These are phyloP conservation scores for Leishmania mexicana DNA, from an alignment of 208 protist species.

Conservation along the genomic window DNA sequence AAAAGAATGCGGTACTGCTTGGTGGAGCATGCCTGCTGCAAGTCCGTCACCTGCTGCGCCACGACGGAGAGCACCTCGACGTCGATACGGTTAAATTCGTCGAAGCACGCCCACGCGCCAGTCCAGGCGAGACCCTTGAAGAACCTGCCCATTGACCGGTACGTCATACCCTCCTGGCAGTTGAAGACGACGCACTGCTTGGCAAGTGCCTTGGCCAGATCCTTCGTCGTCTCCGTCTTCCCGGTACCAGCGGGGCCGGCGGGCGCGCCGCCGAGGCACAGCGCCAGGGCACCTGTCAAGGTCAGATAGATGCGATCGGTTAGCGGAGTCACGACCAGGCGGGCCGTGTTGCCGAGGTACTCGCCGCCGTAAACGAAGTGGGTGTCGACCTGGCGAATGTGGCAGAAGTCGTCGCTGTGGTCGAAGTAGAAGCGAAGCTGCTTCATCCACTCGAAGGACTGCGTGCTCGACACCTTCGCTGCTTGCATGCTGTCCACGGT, in stretches of 20 bases:
- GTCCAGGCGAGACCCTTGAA: constrained; percentile 97
- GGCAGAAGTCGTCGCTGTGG: constrained; percentile 66
- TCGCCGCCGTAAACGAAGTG: constrained; percentile 96
- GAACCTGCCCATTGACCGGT: constrained; percentile 97
- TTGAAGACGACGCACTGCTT: constrained; percentile 99
- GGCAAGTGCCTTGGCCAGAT: constrained; percentile 97
- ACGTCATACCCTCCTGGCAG: constrained; percentile 97
- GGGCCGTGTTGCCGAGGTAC: constrained; percentile 97
- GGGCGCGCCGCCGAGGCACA: constrained; percentile 96
- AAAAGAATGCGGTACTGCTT: constrained; percentile 95
- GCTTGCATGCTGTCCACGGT: constrained; percentile 87
- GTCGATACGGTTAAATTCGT: constrained; percentile 99
- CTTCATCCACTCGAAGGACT: constrained; percentile 97
- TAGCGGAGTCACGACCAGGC: constrained; percentile 97
- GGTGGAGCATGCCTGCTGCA: constrained; percentile 94
- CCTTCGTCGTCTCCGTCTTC: constrained; percentile 98
- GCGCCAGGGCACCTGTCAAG: constrained; percentile 92
- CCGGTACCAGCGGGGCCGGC: constrained; percentile 96
- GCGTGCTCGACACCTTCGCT: constrained; percentile 51
- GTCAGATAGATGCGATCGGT: constrained; percentile 98
- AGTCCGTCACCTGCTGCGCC: constrained; percentile 96
- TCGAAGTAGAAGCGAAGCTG: constrained; percentile 98
- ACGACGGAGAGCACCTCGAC: constrained; percentile 97
- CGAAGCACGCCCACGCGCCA: constrained; percentile 98
- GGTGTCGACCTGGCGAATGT: constrained; percentile 95